Evolutionary conservation across 2,329 filamentous ascomycete genomes (phyloP), one percentile per base, ranked within the genome.

Genomic region (Shiraia sp.): DNA sequence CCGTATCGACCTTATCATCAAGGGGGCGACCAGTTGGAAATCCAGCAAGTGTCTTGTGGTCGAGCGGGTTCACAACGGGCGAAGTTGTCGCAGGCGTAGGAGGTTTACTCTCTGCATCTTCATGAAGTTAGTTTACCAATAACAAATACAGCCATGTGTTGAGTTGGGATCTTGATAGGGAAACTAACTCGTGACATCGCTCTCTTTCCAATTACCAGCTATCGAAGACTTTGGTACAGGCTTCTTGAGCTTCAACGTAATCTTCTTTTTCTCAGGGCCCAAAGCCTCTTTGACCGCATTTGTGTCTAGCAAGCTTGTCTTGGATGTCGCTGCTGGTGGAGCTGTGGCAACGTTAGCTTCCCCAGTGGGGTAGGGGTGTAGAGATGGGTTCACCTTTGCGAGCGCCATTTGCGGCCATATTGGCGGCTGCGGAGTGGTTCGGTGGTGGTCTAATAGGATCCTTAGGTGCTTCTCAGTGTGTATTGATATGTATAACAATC

Each of bases 1-100:
- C 84, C 8, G 89, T 79, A 50, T 95, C 89, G 9, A 87, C 81
- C 42, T 77, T 78, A 61, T 96, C 91, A 57, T 90, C 85, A 54
- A 95, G 79, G 0, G 90, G 90, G 43, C 86, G 83, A 48, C 90
- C 89, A 32, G 86, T 91, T 3, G 83, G 78, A 68, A 96, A 96
- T 4, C 87, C 87, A 46, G 89, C 83, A 55, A 87, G 81, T 10
- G 88, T 83, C 47, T 77, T 81, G 46, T 90, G 85, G 58, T 95
- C 88, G 36, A 96, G 79, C 38, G 82, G 80, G 57, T 75, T 78
- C 23, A 78, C 65, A 31, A 72, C 55, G 1, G 70, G 70, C 9
- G 69, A 70, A 16, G 55, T 55, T 26, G 47, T 38, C n/a, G 47
- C 44, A 8, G 58, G 17, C 2, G 53, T 31, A 13, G 51, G 41